A percentile compares a stretch with the other conserved stretches of the same genome.
phyloP scores from a whole-genome alignment of 768 basidiomycete genomes.

The Clitopilus hobsonii region DNA sequence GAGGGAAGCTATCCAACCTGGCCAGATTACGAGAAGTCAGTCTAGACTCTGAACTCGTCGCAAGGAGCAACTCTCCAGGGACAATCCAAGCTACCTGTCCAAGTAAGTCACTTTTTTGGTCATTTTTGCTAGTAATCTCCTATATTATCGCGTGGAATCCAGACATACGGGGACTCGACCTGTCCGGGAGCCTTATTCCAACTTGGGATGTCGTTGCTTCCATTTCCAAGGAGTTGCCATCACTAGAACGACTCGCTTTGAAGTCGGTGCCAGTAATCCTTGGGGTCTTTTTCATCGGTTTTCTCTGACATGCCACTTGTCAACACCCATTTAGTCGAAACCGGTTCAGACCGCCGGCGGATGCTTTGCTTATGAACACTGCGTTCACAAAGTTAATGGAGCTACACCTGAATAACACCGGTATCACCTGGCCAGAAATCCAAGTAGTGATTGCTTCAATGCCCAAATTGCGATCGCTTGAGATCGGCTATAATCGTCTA shows the following conservation, averaged over 20 bases:
- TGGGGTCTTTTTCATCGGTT: conserved; percentile 7
- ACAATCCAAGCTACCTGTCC: conserved; percentile 56
- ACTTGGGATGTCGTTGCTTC: conserved; percentile 65
- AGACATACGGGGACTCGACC: conserved; percentile 79
- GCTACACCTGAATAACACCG: conserved; percentile 70
- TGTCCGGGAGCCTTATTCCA: conserved; percentile 71
- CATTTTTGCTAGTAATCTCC: not conserved
- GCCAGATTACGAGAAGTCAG: conserved; percentile 73
- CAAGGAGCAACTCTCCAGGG: conserved; percentile 41
- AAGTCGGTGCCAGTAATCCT: conserved; percentile 54
- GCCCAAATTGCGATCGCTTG: conserved; percentile 50
- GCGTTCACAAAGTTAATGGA: conserved; percentile 55
- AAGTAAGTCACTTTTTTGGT: conserved; percentile 41
- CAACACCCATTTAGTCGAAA: conserved; percentile 51
- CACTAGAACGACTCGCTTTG: conserved; percentile 61
- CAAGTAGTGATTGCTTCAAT: conserved; percentile 43
- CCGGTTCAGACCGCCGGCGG: conserved; percentile 45
- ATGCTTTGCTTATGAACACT: conserved; percentile 21
- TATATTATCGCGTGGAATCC: conserved; percentile 6
- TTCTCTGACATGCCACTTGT: not conserved
- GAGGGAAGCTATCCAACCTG: conserved; percentile 62
- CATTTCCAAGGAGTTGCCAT: conserved; percentile 59
- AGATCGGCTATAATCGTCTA: conserved; percentile 70
- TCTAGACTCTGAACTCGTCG: conserved; percentile 65
- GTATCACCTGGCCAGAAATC: conserved; percentile 70